Evolutionary conservation across 1,139 yeast species (phyloP).

Genomic region (Sugiyamaella japonica): DNA sequence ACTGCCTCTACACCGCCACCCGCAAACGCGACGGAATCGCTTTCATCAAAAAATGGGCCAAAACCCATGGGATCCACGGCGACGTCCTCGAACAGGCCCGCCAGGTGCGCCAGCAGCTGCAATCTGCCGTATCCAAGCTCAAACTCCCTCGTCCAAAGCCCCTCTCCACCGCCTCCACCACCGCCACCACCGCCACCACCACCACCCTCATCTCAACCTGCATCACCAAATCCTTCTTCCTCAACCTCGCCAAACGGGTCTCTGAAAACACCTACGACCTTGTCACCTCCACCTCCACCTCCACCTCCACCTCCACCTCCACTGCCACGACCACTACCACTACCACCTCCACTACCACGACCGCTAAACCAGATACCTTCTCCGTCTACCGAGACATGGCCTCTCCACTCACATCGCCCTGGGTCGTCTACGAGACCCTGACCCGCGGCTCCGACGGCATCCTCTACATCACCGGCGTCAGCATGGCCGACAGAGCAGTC

Average conservation of each 20-base stretch:
- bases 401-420: conserved; percentile 13
- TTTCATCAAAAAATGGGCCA: conserved; percentile 16
- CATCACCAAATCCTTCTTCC: conserved; percentile 24
- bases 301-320: neutral
- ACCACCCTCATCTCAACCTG: conserved; percentile 21
- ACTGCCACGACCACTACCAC: neutral
- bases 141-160: neutral
- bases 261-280: conserved; percentile 13
- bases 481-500: conserved; percentile 9
- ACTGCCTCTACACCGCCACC: conserved; percentile 58
- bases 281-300: neutral
- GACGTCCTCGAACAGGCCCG: conserved; percentile 17
- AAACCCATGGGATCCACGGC: conserved; percentile 16
- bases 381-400: conserved; percentile 15
- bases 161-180: neutral
- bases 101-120: conserved; percentile 20
- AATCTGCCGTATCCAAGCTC: conserved; percentile 11
- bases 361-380: conserved; percentile 14
- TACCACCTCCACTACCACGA: neutral
- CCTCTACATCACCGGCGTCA: conserved; percentile 16
- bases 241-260: conserved; percentile 23
- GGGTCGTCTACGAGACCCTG: conserved; percentile 19
- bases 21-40: conserved; percentile 19
- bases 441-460: conserved; percentile 17
- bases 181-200: neutral